phyloP scores from a whole-genome alignment of 305 asterid genomes.

The Plantago rigida region DNA sequence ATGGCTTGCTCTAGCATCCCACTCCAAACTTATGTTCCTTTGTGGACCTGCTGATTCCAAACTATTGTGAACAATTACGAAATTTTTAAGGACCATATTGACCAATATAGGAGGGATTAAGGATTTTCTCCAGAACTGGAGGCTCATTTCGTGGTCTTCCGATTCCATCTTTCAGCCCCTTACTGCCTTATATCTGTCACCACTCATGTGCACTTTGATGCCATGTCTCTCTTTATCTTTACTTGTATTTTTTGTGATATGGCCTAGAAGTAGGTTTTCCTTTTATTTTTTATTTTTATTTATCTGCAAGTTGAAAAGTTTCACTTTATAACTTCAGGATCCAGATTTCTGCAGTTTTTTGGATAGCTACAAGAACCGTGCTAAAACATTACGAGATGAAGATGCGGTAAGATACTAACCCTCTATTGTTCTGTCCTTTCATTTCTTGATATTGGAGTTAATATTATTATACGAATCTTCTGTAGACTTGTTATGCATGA shows the following conservation, averaged over 20 bases:
- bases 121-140: too few relatives aligned
- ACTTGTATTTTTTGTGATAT: slow-evolving; percentile 7
- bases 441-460: not conserved
- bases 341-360: slow-evolving; percentile 53
- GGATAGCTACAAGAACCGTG: slow-evolving; percentile 36
- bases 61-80: not conserved
- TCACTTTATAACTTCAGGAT: slow-evolving; percentile 45
- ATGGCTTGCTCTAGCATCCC: not conserved
- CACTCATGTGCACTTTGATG: not conserved
- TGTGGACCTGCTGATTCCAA: not conserved
- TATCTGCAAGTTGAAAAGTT: slow-evolving; percentile 21
- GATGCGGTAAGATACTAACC: slow-evolving; percentile 36
- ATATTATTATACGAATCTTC: too few relatives aligned
- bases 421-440: slow-evolving; percentile 10
- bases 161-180: not conserved
- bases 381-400: slow-evolving; percentile 33
- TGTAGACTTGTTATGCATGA: too few relatives aligned
- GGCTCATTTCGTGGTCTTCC: too few relatives aligned
- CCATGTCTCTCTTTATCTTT: not conserved
- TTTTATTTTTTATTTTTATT: not conserved
- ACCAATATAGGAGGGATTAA: not conserved
- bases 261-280: not conserved
- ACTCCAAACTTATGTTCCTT: not conserved
- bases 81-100: slow-evolving; percentile 5
- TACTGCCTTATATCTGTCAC: not conserved